Conservation (phyloP, 1,284 basidiomycete genomes). For the Tausonia pullulans region DNA sequence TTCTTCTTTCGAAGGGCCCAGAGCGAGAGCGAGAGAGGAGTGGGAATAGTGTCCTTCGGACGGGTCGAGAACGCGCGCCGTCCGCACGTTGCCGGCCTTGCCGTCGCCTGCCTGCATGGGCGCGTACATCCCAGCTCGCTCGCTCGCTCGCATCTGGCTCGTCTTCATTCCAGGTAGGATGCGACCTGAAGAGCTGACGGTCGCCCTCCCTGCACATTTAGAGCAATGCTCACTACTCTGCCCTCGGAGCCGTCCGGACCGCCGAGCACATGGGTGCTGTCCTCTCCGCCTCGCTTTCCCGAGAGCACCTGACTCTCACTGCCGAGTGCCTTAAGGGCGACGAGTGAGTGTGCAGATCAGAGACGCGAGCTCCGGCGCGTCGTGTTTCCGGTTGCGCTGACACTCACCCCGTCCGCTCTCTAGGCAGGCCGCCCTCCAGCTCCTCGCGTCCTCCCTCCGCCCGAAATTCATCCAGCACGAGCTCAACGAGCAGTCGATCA, state of each 20-base stretch:
- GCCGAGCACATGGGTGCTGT: constrained; percentile 90
- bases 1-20: too few relatives aligned
- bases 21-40: too few relatives aligned
- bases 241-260: constrained; percentile 82
- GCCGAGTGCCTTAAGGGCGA: constrained; percentile 93
- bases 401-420: not conserved
- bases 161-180: not conserved
- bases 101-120: not conserved
- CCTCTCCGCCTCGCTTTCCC: constrained; percentile 69
- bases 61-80: too few relatives aligned
- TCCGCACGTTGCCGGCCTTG: too few relatives aligned
- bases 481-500: constrained; percentile 46
- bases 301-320: constrained; percentile 84
- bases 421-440: constrained; percentile 3
- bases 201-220: not conserved
- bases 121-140: not conserved
- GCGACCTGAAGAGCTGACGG: not conserved
- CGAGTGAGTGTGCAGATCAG: constrained; percentile 59
- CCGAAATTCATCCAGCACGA: constrained; percentile 43
- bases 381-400: not conserved
- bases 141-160: not conserved
- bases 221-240: constrained; percentile 66
- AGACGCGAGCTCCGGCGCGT: not conserved
- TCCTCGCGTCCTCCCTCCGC: constrained; percentile 5
- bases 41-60: too few relatives aligned